A percentile compares a stretch with the other conserved stretches of the same genome.
These are phyloP conservation scores for Bifiguratus adelaidae DNA, from an alignment of 192 early-diverging fungal genomes.

Conservation along the genomic window DNA sequence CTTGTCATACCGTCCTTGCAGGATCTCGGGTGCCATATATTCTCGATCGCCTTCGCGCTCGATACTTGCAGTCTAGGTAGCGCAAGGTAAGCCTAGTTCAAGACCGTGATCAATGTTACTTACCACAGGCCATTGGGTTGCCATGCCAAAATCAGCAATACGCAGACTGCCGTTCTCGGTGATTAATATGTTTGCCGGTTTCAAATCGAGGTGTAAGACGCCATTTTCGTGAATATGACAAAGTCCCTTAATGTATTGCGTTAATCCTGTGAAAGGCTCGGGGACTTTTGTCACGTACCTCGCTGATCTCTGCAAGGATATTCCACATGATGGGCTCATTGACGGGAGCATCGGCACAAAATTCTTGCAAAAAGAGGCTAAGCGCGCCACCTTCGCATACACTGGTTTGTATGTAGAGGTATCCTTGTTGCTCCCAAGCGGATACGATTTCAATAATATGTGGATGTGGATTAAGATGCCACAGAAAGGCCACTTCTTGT, in stretches of 20 bases:
- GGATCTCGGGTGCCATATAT: conserved; percentile 86
- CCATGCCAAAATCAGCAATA: conserved; percentile 89
- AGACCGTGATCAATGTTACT: conserved; percentile 6
- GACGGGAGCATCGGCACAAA: conserved; percentile 5
- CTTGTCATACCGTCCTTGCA: conserved; percentile 57
- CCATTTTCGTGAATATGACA: conserved; percentile 55
- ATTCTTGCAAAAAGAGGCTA: conserved; percentile 17
- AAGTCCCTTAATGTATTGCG: conserved; percentile 35
- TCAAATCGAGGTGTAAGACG: conserved; percentile 84
- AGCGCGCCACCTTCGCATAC: conserved; percentile 72
- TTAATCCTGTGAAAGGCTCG: not conserved
- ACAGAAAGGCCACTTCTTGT: conserved; percentile 77
- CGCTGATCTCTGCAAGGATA: conserved; percentile 48
- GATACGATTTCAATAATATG: conserved; percentile 61
- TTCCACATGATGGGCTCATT: conserved; percentile 53
- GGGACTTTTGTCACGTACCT: conserved; percentile 16
- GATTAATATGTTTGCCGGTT: conserved; percentile 82
- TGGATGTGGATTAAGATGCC: conserved; percentile 39
- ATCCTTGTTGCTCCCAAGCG: conserved; percentile 90
- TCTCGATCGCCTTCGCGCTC: conserved; percentile 80
- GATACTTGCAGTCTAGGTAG: not conserved
- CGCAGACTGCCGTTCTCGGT: conserved; percentile 53
- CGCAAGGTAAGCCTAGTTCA: conserved; percentile 8
- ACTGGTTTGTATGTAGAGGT: conserved; percentile 84
- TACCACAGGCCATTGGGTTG: conserved; percentile 49